Evolutionary conservation across 2,329 filamentous ascomycete species (phyloP).

Genomic region (Phialophora macrospora): DNA sequence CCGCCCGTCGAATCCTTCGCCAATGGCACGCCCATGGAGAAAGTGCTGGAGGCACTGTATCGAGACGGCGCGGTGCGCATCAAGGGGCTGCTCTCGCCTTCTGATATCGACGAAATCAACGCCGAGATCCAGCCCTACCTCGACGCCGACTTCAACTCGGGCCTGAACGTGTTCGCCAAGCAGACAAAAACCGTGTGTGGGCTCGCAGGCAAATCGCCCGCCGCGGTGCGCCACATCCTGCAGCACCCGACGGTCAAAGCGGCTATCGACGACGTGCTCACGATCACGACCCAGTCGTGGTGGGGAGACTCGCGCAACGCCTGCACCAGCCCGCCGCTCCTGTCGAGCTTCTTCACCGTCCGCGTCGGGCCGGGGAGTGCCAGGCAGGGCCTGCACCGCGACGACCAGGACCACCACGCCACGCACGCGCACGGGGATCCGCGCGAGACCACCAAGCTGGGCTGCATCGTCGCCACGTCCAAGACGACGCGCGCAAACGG

Average conservation of each 20-base stretch:
- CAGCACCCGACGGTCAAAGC: slow-evolving; percentile 10
- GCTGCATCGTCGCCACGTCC: slow-evolving; percentile 7
- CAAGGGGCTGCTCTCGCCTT: background rate
- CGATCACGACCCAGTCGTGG: slow-evolving; percentile 4
- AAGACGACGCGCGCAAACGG: slow-evolving; percentile 1
- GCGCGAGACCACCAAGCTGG: slow-evolving; percentile 17
- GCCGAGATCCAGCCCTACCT: slow-evolving; percentile 16
- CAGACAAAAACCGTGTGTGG: slow-evolving; percentile 18
- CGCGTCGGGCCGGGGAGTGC: slow-evolving; percentile 15
- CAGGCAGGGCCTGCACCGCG: slow-evolving; percentile 13
- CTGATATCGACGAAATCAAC: slow-evolving; percentile 5
- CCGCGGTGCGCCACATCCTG: slow-evolving; percentile 9
- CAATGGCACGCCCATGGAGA: slow-evolving; percentile 12
- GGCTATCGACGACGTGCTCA: slow-evolving; percentile 7
- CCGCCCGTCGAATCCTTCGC: slow-evolving; percentile 8
- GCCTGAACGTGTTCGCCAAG: slow-evolving; percentile 14
- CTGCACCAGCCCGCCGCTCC: slow-evolving; percentile 7
- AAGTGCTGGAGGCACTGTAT: slow-evolving; percentile 13
- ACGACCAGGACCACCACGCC: slow-evolving; percentile 19
- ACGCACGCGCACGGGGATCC: slow-evolving; percentile 14
- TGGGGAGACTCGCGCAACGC: slow-evolving; percentile 12
- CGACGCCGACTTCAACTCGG: slow-evolving; percentile 18
- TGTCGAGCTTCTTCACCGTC: slow-evolving; percentile 19
- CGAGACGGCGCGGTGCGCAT: slow-evolving; percentile 14
- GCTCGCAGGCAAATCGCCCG: slow-evolving; percentile 14